Percentiles rank a stretch among this genome's conserved stretches.
Evolutionary conservation across 2,329 filamentous ascomycete species (phyloP).

Genomic region (Penicillium glabrum): DNA sequence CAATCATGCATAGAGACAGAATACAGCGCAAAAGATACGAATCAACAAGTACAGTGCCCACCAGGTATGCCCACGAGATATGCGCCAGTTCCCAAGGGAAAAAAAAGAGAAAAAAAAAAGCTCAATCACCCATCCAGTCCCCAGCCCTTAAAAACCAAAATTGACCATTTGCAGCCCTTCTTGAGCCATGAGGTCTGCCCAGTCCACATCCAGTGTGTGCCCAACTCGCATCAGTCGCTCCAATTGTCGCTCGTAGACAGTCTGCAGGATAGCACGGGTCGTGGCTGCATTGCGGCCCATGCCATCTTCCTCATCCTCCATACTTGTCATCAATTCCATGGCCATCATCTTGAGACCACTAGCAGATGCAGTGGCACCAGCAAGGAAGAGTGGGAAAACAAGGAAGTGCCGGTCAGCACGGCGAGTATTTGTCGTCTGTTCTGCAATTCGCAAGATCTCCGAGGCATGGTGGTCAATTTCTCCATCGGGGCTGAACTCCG

Average conservation of each 20-base stretch:
- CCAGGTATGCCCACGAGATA: not conserved
- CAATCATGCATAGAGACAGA: slow-evolving; percentile 2
- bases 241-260: slow-evolving; percentile 51
- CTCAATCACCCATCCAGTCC: not conserved
- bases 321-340: slow-evolving; percentile 49
- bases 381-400: slow-evolving; percentile 57
- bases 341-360: slow-evolving; percentile 47
- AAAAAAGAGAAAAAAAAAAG: not conserved
- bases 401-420: slow-evolving; percentile 47
- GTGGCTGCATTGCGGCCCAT: slow-evolving; percentile 51
- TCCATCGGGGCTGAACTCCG: slow-evolving; percentile 34
- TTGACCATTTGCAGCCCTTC: slow-evolving; percentile 51
- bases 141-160: slow-evolving; percentile 46
- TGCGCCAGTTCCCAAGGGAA: not conserved
- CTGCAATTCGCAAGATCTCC: slow-evolving; percentile 48
- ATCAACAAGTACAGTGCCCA: slow-evolving; percentile 1
- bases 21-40: slow-evolving; percentile 1
- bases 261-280: slow-evolving; percentile 47
- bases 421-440: slow-evolving; percentile 38
- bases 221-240: slow-evolving; percentile 40
- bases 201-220: slow-evolving; percentile 49
- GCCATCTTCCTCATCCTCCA: slow-evolving; percentile 45
- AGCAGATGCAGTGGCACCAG: slow-evolving; percentile 46
- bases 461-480: slow-evolving; percentile 48
- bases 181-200: slow-evolving; percentile 50